Conservation (phyloP, 768 basidiomycete genomes). For the Lanmaoa rubissima region DNA sequence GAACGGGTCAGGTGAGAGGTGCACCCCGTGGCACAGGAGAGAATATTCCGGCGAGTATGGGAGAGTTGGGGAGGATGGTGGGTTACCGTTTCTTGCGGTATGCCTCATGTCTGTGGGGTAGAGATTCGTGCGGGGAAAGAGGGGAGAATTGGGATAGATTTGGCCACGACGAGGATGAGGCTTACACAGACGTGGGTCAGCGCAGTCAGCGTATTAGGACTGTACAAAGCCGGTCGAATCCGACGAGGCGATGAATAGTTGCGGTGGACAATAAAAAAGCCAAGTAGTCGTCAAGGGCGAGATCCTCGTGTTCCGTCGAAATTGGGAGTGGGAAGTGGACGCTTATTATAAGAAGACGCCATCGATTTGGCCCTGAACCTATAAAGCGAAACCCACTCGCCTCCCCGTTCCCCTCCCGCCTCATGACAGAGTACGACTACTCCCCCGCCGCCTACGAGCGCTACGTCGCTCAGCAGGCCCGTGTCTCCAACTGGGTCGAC, state of each 20-base stretch:
- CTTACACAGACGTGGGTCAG: background rate
- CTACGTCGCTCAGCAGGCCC: slow-evolving; percentile 44
- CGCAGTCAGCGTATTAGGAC: too few species aligned
- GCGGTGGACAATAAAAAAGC: too few species aligned
- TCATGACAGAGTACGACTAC: slow-evolving; percentile 63
- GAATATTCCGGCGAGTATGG: background rate
- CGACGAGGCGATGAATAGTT: too few species aligned
- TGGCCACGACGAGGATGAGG: background rate
- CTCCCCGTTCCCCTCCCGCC: slow-evolving; percentile 7
- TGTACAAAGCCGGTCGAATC: too few species aligned
- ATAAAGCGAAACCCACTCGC: slow-evolving; percentile 12
- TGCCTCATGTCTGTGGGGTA: slow-evolving; percentile 27
- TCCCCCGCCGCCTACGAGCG: slow-evolving; percentile 53
- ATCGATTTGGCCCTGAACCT: slow-evolving; percentile 4
- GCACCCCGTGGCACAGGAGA: background rate
- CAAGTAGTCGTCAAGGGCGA: background rate
- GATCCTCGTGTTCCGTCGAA: slow-evolving; percentile 1
- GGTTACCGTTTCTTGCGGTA: background rate
- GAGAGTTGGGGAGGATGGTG: background rate
- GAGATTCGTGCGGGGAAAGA: slow-evolving; percentile 23
- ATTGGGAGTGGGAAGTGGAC: background rate
- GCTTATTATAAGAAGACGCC: background rate
- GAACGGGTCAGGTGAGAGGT: background rate
- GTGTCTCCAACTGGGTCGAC: slow-evolving; percentile 51
- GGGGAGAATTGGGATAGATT: slow-evolving; percentile 2